A percentile compares a stretch with the other conserved stretches of the same genome.
Conservation (phyloP, 2,329 filamentous ascomycete genomes). For the Trichoderma sp. region DNA sequence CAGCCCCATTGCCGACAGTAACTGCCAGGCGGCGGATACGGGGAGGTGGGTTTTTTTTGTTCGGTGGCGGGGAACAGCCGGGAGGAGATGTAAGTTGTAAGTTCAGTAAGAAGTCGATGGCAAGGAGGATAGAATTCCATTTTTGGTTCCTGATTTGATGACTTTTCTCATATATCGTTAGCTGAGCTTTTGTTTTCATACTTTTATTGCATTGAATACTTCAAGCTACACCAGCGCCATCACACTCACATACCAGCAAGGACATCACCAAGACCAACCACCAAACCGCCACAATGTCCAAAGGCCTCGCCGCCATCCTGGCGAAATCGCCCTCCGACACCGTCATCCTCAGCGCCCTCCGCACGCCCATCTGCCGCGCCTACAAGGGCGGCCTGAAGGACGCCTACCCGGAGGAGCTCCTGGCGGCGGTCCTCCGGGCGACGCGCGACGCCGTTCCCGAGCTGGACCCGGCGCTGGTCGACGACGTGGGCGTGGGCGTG, state of each 20-base stretch:
- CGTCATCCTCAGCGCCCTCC: constrained; percentile 86
- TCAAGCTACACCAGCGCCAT: too few species aligned
- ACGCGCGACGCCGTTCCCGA: constrained; percentile 65
- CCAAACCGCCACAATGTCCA: constrained; percentile 26
- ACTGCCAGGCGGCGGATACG: constrained; percentile 26
- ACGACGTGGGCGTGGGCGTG: constrained; percentile 85
- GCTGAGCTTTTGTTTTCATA: too few species aligned
- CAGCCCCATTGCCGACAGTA: constrained; percentile 27
- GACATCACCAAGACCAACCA: neutral
- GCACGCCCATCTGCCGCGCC: constrained; percentile 81
- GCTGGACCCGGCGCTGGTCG: constrained; percentile 66
- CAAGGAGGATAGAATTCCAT: neutral
- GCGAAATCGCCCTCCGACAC: constrained; percentile 78
- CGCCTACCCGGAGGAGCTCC: constrained; percentile 87
- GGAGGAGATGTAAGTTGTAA: constrained; percentile 5
- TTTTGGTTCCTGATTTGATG: too few species aligned
- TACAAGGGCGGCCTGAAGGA: constrained; percentile 84
- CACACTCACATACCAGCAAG: neutral
- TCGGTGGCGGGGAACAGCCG: neutral
- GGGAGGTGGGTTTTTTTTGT: neutral
- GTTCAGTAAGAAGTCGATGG: neutral
- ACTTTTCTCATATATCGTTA: neutral
- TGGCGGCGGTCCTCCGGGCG: constrained; percentile 61
- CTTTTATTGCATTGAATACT: too few species aligned
- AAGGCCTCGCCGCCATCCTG: constrained; percentile 73